Evolutionary conservation across 2,329 filamentous ascomycete genomes (phyloP).

Genomic region (Onygenales sp.): DNA sequence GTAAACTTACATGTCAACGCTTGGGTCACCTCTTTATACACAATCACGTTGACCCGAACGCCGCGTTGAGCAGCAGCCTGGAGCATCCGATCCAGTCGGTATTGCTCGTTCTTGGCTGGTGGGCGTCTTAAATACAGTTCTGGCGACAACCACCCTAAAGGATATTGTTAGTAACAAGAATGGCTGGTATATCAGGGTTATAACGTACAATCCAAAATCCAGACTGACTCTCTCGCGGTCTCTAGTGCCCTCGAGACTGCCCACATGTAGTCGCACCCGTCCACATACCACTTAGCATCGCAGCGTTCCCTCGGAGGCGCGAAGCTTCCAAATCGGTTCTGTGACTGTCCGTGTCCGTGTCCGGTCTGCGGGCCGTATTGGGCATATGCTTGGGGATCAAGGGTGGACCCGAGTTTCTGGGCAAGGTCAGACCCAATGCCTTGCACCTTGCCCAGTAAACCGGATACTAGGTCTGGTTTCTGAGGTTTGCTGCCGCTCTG

Average conservation of each 20-base stretch:
- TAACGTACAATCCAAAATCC: conserved; percentile 81
- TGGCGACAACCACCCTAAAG: conserved; percentile 78
- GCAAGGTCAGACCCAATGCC: conserved; percentile 42
- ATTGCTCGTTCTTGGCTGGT: conserved; percentile 72
- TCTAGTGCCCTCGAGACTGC: conserved; percentile 87
- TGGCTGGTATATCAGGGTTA: conserved; percentile 50
- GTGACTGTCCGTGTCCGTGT: conserved; percentile 54
- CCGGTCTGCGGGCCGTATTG: conserved; percentile 49
- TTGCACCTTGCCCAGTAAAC: conserved; percentile 48
- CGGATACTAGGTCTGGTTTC: conserved; percentile 31
- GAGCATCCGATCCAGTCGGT: conserved; percentile 73
- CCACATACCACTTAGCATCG: conserved; percentile 92
- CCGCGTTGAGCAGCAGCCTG: conserved; percentile 85
- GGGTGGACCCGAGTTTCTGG: conserved; percentile 37
- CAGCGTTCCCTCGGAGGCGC: conserved; percentile 82
- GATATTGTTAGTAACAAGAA: conserved; percentile 70
- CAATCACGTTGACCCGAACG: conserved; percentile 86
- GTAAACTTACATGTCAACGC: conserved; percentile 62
- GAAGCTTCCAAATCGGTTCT: conserved; percentile 80
- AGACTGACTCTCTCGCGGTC: conserved; percentile 81
- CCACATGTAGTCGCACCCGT: conserved; percentile 92
- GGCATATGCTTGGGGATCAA: conserved; percentile 40
- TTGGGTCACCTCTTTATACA: conserved; percentile 85
- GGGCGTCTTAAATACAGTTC: conserved; percentile 78
- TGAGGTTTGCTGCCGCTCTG: conserved; percentile 23